These are phyloP conservation scores for Herpotrichia juniperi DNA, from an alignment of 2,329 filamentous ascomycete species.

Conservation along the genomic window DNA sequence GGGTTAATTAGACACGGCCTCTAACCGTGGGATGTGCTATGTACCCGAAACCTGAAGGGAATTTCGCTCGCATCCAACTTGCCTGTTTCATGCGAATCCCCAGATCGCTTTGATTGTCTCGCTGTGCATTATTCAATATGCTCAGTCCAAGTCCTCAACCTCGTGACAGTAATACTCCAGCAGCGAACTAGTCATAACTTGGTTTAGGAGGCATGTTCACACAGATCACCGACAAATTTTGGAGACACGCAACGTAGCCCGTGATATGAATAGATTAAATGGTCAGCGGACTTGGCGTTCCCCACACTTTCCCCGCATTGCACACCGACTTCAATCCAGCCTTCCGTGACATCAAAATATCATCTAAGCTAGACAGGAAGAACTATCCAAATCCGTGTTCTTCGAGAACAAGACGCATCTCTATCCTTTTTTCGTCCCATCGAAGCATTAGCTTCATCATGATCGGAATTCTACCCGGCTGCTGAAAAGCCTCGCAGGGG, in stretches of 20 bases:
- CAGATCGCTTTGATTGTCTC: no score
- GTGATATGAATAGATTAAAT: neutral
- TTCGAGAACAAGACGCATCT: neutral
- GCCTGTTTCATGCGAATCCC: no score
- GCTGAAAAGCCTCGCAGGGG: neutral
- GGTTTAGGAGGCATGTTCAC: no score
- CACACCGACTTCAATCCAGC: neutral
- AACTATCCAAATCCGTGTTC: neutral
- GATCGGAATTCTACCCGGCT: neutral
- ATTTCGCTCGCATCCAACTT: no score
- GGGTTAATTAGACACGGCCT: no score
- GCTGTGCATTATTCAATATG: no score
- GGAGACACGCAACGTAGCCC: neutral
- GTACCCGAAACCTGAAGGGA: no score
- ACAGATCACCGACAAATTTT: no score
- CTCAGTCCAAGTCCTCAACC: no score
- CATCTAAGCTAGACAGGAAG: neutral
- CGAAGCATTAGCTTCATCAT: neutral
- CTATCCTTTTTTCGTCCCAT: neutral
- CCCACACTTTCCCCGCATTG: slow-evolving; percentile 3
- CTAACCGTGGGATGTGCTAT: no score
- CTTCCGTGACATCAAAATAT: neutral
- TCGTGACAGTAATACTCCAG: no score
- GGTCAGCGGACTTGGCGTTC: neutral
- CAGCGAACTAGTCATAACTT: no score